Base-by-base conservation (phyloP, 306 rosid species). In the Prosopis cineraria region DNA sequence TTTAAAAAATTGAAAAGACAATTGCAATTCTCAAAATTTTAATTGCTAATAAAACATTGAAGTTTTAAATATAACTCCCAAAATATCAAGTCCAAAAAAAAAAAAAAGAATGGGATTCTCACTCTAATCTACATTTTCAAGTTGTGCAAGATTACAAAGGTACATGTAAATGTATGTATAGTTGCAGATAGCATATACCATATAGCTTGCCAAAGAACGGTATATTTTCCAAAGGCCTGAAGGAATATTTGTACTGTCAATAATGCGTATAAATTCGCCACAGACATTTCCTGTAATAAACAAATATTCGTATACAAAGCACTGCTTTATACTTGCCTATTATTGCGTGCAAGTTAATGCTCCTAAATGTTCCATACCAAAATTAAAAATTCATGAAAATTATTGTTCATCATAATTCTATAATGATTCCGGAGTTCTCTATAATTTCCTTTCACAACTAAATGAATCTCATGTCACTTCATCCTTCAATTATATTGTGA, bases 381-480 rank as follows among this genome's bases (percentile, higher is more conserved):
- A 67, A 62, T 62, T 70, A 65, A 37, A 72, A 67, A 52, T n/a
- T 77, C 67, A 30, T 5, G 2, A 5, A 75, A 76, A 76, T 66
- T 1, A 66, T 69, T 47, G 70, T 52, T 69, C 78, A 50, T 62
- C 19, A 62, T 73, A 74, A 55, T 53, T 44, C 65, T 47, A 78
- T 53, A 70, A 79, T 75, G 39, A 78, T 78, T 85, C 79, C 34
- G 56, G 12, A 7, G 36, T 24, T 44, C 22, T 67, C 34, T 14
- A 37, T 37, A 70, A 70, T 78, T 70, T 65, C 68, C 66, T 56
- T 55, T 74, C 8, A 39, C 27, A 22, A 22, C 76, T 20, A 30
- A 81, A 73, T 60, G 82, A 78, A 85, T 79, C 78, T 85, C 53
- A 52, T 79, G 86, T 81, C 88, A 82, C 69, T 81, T 78, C 84